Percentiles rank a stretch among this genome's conserved stretches.
Evolutionary conservation across 2,329 filamentous ascomycete genomes (phyloP).

Genomic region (Chrysoporthe austroafricana): DNA sequence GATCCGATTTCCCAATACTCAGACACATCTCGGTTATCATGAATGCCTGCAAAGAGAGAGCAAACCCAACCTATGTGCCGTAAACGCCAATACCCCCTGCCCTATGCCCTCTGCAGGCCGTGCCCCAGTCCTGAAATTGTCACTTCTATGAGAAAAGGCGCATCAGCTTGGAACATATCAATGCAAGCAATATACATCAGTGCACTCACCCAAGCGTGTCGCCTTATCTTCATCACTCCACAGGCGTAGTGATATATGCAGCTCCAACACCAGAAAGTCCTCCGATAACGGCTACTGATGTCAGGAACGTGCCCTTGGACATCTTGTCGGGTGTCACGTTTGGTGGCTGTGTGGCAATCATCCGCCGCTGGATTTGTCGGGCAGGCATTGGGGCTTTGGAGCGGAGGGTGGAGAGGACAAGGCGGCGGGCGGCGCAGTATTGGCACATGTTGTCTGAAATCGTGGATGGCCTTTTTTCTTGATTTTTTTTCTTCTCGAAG

Average conservation of each 20-base stretch:
- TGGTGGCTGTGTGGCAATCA: conserved; percentile 5
- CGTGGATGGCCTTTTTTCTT: neutral
- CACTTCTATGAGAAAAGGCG: neutral
- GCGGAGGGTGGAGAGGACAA: conserved; percentile 13
- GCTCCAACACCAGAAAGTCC: conserved; percentile 12
- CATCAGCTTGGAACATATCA: neutral
- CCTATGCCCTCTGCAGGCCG: neutral
- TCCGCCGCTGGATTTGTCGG: conserved; percentile 9
- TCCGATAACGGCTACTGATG: neutral
- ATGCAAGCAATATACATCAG: neutral
- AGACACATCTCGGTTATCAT: neutral
- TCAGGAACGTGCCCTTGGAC: conserved; percentile 12
- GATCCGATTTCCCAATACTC: neutral
- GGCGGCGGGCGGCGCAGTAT: conserved; percentile 14
- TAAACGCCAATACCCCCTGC: neutral
- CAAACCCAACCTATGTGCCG: neutral
- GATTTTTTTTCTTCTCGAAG: neutral
- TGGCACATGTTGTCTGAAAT: conserved; percentile 3
- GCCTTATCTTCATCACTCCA: neutral
- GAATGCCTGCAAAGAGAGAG: neutral
- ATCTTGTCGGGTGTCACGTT: conserved; percentile 1
- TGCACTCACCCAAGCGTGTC: neutral
- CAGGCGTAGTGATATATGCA: conserved; percentile 12
- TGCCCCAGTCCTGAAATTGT: neutral
- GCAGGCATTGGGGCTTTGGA: conserved; percentile 3